Evolutionary conservation across 192 early-diverging fungal genomes (phyloP).

Genomic region (Coemansia sp.): DNA sequence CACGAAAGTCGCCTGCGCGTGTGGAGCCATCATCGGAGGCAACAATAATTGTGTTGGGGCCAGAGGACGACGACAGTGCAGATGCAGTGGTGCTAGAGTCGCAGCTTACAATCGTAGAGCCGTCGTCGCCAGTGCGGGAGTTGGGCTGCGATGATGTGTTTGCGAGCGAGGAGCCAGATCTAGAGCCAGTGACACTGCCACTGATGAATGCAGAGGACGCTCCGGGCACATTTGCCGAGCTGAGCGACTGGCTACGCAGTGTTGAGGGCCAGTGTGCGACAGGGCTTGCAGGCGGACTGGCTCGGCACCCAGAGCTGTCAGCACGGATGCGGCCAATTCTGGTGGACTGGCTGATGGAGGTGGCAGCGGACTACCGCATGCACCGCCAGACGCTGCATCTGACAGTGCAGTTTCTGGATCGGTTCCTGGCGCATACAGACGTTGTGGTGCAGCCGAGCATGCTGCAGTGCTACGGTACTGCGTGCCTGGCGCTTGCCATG

Average conservation of each 20-base stretch:
- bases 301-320: slow-evolving; percentile 51
- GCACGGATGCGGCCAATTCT: slow-evolving; percentile 56
- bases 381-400: slow-evolving; percentile 54
- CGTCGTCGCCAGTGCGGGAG: slow-evolving; percentile 25
- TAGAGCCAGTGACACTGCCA: background rate
- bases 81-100: slow-evolving; percentile 36
- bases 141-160: slow-evolving; percentile 9
- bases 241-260: slow-evolving; percentile 21
- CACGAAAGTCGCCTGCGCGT: slow-evolving; percentile 9
- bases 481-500: slow-evolving; percentile 55
- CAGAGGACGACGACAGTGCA: slow-evolving; percentile 17
- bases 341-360: slow-evolving; percentile 59
- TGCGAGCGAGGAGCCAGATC: slow-evolving; percentile 8
- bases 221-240: slow-evolving; percentile 20
- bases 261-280: slow-evolving; percentile 30
- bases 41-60: slow-evolving; percentile 37
- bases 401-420: slow-evolving; percentile 51
- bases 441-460: slow-evolving; percentile 34
- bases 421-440: slow-evolving; percentile 34
- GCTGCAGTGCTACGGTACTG: slow-evolving; percentile 56
- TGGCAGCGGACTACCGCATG: slow-evolving; percentile 53
- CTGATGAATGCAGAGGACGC: background rate
- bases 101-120: slow-evolving; percentile 40
- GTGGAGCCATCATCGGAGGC: slow-evolving; percentile 42
- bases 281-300: slow-evolving; percentile 25